Conservation (phyloP, 768 basidiomycete species). For the Pulveroboletus sp. region DNA sequence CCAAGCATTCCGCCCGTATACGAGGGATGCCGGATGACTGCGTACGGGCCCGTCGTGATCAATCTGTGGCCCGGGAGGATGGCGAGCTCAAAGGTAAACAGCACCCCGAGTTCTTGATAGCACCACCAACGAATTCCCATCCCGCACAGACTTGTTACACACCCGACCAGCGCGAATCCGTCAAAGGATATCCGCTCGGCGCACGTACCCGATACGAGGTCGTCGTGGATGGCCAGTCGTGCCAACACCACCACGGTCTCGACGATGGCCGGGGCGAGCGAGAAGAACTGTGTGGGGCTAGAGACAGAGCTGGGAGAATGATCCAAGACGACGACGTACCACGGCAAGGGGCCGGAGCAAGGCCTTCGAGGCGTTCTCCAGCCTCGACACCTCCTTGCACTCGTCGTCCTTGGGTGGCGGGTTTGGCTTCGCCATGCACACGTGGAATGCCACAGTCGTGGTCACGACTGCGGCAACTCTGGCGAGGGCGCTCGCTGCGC, state of each 20-base stretch:
- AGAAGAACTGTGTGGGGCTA: constrained; percentile 1
- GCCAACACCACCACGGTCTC: neutral
- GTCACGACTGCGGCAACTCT: neutral
- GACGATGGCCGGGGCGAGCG: neutral
- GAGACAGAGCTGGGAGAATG: neutral
- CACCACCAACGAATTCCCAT: constrained; percentile 32
- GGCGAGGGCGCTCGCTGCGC: neutral
- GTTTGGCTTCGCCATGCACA: constrained; percentile 7
- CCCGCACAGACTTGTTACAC: constrained; percentile 22
- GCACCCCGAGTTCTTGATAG: constrained; percentile 34
- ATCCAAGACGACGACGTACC: neutral
- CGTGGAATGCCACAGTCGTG: constrained; percentile 4
- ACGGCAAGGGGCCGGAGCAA: constrained; percentile 1
- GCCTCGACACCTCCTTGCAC: neutral
- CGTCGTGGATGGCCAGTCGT: neutral
- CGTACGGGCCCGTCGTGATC: constrained; percentile 15
- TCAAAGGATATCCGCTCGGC: constrained; percentile 6
- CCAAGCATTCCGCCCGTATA: constrained; percentile 10
- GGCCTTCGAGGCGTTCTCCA: neutral
- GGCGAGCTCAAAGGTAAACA: constrained; percentile 42
- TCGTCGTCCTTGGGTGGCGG: neutral
- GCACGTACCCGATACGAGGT: constrained; percentile 2
- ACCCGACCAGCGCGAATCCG: neutral
- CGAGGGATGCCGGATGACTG: constrained; percentile 10
- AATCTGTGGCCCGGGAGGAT: constrained; percentile 4